Evolutionary conservation across 192 early-diverging fungal species (phyloP), one percentile per base, ranked within the genome.

Genomic region (Polychytrium aggregatum): DNA sequence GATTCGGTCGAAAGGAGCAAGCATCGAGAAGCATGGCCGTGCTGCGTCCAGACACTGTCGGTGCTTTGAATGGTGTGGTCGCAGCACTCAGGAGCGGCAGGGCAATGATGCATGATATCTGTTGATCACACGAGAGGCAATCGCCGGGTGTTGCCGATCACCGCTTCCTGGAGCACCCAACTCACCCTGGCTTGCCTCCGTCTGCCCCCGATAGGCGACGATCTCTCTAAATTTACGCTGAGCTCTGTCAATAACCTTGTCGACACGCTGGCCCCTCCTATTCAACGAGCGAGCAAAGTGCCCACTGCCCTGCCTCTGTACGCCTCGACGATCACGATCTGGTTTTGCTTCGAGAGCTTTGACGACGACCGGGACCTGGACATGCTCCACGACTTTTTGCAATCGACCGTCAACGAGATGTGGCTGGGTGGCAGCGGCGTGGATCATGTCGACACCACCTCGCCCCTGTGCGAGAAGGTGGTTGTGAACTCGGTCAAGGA

Each of bases 261-360:
- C 6, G 68, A 71, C 51, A 65, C 64, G 1, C 50, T 71, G 36
- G 68, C 68, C 2, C 68, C 68, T 0, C 67, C 67, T 13, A 56
- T 70, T 27, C 28, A 28, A n/a, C 31, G 39, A 9, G 13, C 40
- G 7, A 44, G 24, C 3, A n/a, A n/a, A n/a, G n/a, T n/a, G n/a
- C n/a, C n/a, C n/a, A 27, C 10, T 33, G 18, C 33, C 22, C 57
- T 21, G 22, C 39, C 10, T 48, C 62, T 49, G 50, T n/a, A n/a
- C n/a, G n/a, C 58, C 17, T 28, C 40, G 10, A 51, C 53, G 16
- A 47, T 71, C 1, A 63, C 63, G 10, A 42, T 71, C 14, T 71
- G 62, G 64, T 48, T 71, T 14, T 66, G 64, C 42, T 54, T 53
- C 18, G 55, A 66, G 45, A 18, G 42, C 1, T 39, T 29, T 17